Evolutionary conservation across 2,329 filamentous ascomycete species (phyloP).

Genomic region (Cladosporium sp.): DNA sequence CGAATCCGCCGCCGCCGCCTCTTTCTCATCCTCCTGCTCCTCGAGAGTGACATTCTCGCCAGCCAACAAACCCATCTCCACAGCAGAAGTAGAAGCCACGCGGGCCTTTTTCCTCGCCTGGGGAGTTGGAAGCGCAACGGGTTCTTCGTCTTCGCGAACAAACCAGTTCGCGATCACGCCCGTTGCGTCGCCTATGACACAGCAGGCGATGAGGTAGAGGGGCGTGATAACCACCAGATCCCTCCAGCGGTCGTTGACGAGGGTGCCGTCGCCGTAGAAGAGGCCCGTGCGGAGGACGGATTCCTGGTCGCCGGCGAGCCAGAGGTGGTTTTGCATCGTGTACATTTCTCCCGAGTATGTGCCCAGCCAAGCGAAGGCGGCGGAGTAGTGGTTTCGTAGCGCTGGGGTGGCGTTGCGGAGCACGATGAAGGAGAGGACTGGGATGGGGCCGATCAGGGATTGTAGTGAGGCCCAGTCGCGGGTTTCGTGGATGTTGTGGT

Average conservation of each 20-base stretch:
- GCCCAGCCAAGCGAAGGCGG: slow-evolving; percentile 51
- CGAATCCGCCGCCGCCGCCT: too few species aligned
- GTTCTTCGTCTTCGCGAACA: slow-evolving; percentile 19
- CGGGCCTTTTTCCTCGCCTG: background rate
- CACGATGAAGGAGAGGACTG: slow-evolving; percentile 49
- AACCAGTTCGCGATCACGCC: slow-evolving; percentile 37
- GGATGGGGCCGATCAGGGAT: slow-evolving; percentile 51
- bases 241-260: slow-evolving; percentile 28
- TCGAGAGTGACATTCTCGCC: slow-evolving; percentile 5
- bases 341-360: slow-evolving; percentile 56
- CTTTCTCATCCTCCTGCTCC: slow-evolving; percentile 1
- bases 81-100: background rate
- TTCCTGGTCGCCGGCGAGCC: slow-evolving; percentile 55
- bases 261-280: slow-evolving; percentile 25
- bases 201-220: slow-evolving; percentile 41
- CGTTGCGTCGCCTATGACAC: slow-evolving; percentile 35
- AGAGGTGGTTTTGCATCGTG: slow-evolving; percentile 57
- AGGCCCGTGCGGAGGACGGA: slow-evolving; percentile 43
- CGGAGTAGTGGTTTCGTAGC: slow-evolving; percentile 42
- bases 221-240: slow-evolving; percentile 39
- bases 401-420: slow-evolving; percentile 46
- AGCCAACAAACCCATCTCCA: slow-evolving; percentile 21
- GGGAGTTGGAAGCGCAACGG: background rate
- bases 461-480: slow-evolving; percentile 48
- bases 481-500: slow-evolving; percentile 33